Conservation (phyloP, 148 eudicot genomes). For the Heliamphora exappendiculata region DNA sequence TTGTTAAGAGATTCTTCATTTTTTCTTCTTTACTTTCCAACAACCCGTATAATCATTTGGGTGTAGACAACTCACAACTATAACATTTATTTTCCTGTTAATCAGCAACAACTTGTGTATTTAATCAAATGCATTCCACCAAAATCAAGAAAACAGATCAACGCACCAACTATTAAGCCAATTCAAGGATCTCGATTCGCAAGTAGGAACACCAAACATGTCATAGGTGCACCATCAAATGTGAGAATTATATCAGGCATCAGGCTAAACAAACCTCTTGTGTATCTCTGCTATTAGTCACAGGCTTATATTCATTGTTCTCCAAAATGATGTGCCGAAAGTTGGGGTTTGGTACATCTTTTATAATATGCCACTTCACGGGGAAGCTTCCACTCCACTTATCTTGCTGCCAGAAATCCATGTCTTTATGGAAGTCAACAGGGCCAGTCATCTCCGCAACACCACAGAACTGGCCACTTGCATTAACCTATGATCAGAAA, state of each 20-base stretch:
- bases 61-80: not conserved
- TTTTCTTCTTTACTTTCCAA: not conserved
- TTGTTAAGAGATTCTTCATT: not conserved
- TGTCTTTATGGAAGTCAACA: constrained; percentile 61
- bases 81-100: constrained; percentile 9
- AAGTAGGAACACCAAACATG: not conserved
- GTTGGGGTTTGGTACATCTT: constrained; percentile 66
- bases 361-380: constrained; percentile 86
- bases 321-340: constrained; percentile 73
- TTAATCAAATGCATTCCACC: not conserved
- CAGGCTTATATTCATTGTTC: constrained; percentile 83
- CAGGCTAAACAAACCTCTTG: constrained; percentile 49
- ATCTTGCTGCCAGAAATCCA: constrained; percentile 98
- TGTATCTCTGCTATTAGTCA: constrained; percentile 86
- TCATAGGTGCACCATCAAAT: not conserved
- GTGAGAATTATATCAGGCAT: not conserved
- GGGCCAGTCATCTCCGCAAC: constrained; percentile 85
- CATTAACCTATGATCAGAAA: constrained; percentile 57
- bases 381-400: constrained; percentile 92
- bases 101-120: not conserved
- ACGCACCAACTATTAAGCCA: not conserved
- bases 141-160: not conserved
- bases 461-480: constrained; percentile 87
- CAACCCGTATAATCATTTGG: not conserved
- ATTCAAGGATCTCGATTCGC: not conserved